Conservation (phyloP, 345 rosid species). For the Murraya paniculata region DNA sequence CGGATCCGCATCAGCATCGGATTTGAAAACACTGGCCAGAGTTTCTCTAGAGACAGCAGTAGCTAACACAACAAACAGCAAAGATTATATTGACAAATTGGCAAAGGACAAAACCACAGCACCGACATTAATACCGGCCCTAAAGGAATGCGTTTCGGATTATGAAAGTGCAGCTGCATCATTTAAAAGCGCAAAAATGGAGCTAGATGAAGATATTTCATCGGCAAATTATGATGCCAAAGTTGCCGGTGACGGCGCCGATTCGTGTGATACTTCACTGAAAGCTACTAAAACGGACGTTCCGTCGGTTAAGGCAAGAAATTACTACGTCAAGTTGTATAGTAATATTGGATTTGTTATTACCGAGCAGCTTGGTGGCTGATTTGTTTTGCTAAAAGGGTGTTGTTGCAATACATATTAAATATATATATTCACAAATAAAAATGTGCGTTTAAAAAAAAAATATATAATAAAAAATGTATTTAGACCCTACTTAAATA, state of each 20-base stretch:
- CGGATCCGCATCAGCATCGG: not conserved
- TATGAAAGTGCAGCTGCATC: not conserved
- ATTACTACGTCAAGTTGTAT: not conserved
- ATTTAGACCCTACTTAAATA: too few relatives aligned
- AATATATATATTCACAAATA: too few relatives aligned
- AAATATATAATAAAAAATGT: too few relatives aligned
- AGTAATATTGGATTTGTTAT: slow-evolving; percentile 8
- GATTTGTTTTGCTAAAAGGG: not conserved
- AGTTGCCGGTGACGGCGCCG: slow-evolving; percentile 20
- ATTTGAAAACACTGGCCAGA: not conserved
- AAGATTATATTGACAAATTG: not conserved
- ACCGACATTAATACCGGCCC: not conserved
- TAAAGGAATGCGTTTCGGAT: not conserved
- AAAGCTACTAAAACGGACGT: not conserved
- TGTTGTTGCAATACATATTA: not conserved
- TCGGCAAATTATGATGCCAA: slow-evolving; percentile 17
- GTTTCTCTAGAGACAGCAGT: not conserved
- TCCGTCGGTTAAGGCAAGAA: not conserved
- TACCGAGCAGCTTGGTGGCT: not conserved
- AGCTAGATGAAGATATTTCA: slow-evolving; percentile 13
- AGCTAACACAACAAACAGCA: not conserved
- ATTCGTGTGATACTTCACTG: not conserved
- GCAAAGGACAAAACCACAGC: not conserved
- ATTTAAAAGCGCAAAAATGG: not conserved
- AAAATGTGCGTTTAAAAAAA: not conserved